Evolutionary conservation across 2,329 filamentous ascomycete genomes (phyloP), one percentile per base, ranked within the genome.

Genomic region (Trichophyton verrucosum): DNA sequence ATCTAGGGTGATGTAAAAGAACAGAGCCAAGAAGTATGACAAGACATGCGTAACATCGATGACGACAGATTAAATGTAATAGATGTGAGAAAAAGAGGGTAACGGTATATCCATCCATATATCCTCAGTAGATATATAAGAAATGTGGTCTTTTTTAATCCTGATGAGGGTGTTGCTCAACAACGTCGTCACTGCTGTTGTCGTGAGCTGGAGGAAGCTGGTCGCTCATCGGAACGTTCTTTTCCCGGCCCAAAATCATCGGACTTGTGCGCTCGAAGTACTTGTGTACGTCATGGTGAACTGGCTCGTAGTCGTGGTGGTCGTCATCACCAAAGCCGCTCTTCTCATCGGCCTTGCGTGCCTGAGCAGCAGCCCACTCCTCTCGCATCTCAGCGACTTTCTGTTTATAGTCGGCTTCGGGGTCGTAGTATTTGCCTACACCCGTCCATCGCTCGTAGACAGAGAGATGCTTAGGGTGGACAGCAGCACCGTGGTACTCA

Each of bases 401-500:
- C 72, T 86, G 81, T 77, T 88, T 82, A 77, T 87, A 89, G 79
- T 97, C 92, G 58, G 86, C 77, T 64, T 89, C 85, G 6, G 91
- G 84, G 73, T 96, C 79, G 78, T 96, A 97, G 71, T 82, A 73
- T 80, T 94, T 95, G 73, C 86, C 85, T 17, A 87, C 81, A 58
- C 90, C 91, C 60, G 83, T 81, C 64, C 89, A 74, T 64, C 89
- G 86, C 81, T 97, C 92, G 87, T 89, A 97, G 58, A 91, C 73
- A 5, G 88, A 92, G 64, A 97, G 78, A 71, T 97, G 92, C 73
- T 87, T 83, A 56, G 89, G 87, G 79, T 97, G 91, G 62, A 97
- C 85, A 63, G 92, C 92, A 60, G 96, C 86, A 66, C 92, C 92
- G 76, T 96, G 91, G 78, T 97, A 97, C 57, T 96, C 89, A 33